Evolutionary conservation across 2,329 filamentous ascomycete genomes (phyloP), one percentile per base, ranked within the genome.

Genomic region (Diaporthe eres): DNA sequence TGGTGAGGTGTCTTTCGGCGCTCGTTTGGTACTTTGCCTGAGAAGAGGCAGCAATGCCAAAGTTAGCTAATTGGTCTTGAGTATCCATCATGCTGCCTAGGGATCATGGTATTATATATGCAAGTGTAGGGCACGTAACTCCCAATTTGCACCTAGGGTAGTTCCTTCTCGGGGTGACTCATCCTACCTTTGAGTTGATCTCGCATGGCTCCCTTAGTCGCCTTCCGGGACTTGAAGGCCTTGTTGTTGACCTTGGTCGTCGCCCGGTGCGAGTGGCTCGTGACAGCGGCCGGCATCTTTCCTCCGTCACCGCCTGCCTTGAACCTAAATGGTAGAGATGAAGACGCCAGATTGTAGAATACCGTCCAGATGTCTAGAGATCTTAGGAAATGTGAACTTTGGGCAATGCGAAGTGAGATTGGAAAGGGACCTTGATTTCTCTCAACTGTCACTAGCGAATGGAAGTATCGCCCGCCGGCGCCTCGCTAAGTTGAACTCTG

Each of bases 201-300:
- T 83, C 97, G 95, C 82, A 98, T 85, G 75, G 95, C 91, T 81
- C 94, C 92, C 85, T 98, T 98, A 77, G 94, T 95, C 55, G 96
- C 91, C 87, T 98, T 96, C 83, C 93, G 93, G 75, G 95, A 95
- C 86, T 99, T 99, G 90, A 96, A 99, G 37, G 93, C 84, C 88
- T 99, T 99, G 86, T 98, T 92, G 79, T 90, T 87, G 81, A 92
- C 88, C 89, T 98, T 99, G 72, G 96, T 98, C 75, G 96, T 98
- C 82, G 94, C 94, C 84, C 96, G 91, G 85, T 99, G 97, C 82
- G 96, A 96, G 85, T 98, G 95, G 79, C 87, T 88, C 84, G 87
- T 86, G 82, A 91, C 89, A 77, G 89, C 88, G 85, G 92, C 90
- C 82, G 94, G 92, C 94, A 97, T 97, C 81, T 90, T 94, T 85